Base-by-base conservation (phyloP, 2,329 filamentous ascomycete genomes). In the Metarhizium sp. region DNA sequence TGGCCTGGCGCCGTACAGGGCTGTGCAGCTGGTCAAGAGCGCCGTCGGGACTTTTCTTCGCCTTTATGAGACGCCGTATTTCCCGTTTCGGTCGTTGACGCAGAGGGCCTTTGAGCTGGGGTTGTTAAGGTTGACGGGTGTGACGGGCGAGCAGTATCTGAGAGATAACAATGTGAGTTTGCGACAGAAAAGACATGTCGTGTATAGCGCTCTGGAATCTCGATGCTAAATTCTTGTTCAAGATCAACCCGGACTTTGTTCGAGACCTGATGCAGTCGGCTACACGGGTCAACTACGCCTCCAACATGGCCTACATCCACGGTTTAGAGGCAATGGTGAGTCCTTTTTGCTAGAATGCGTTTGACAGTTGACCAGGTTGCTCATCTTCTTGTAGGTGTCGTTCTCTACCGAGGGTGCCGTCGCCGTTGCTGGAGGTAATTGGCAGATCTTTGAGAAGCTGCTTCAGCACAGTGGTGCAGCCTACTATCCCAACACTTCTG, bases 251-350 rank as follows among this genome's bases (percentile, higher is more conserved):
- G 0, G 67, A 75, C 0, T 97, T 95, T 67, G 77, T 85, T 0
- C 81, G 82, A 14, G 90, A 99, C 52, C 82, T 99, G 50, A 83
- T 97, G 30, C 92, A 97, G 71, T 90, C 92, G 2, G 88, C 85
- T 56, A 96, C 94, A 1, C 81, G 94, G 20, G 92, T 96, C 59
- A 97, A 97, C 70, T 99, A 96, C 71, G 94, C 88, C 1, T 90
- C 92, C 51, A 96, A 97, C 62, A 71, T 97, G 13, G 81, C 77
- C n/a, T 75, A 84, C 40, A 94, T 97, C 50, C 92, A 97, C 64
- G 94, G 90, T 0, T 73, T 99, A 1, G 90, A 95, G 64, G 84
- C 92, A 1, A 90, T 96, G 87, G 82, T 82, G 57, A 53, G 66
- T 57, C n/a, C 2, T 43, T 29, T 48, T 18, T 48, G 8, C 43